Percentiles rank a stretch among this genome's conserved stretches.
These are phyloP conservation scores for Daldinia bambusicola DNA, from an alignment of 495 filamentous ascomycete genomes.

Conservation along the genomic window DNA sequence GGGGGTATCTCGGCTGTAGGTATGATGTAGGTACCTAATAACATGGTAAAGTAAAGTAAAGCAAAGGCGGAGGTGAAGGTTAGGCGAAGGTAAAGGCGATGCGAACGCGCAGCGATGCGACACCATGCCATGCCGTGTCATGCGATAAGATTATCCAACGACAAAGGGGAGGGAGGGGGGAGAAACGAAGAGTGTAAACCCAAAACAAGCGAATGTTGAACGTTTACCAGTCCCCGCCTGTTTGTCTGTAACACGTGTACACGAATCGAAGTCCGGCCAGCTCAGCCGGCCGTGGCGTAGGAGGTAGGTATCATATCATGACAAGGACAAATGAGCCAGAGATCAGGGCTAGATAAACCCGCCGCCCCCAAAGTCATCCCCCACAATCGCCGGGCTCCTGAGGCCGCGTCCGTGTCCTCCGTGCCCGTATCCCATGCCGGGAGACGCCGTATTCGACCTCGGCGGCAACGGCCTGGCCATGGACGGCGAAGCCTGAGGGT, in stretches of 20 bases:
- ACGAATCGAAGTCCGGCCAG: not conserved
- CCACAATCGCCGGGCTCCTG: conserved; percentile 33
- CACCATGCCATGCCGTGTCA: no score
- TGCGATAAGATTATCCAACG: not conserved
- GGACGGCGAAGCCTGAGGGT: conserved; percentile 21
- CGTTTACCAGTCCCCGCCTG: not conserved
- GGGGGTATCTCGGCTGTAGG: conserved; percentile 36
- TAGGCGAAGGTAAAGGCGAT: not conserved
- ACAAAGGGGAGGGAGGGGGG: conserved; percentile 20
- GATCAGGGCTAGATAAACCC: conserved; percentile 33
- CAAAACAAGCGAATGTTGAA: conserved; percentile 19
- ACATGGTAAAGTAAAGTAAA: no score
- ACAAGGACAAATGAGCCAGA: not conserved
- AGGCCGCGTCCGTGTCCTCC: conserved; percentile 8
- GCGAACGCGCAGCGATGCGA: conserved; percentile 11
- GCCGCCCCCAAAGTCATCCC: conserved; percentile 32
- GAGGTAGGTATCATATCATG: not conserved
- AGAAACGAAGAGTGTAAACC: not conserved
- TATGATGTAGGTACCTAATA: not conserved
- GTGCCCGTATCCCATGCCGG: not conserved
- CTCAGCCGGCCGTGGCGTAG: not conserved
- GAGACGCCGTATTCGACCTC: conserved; percentile 28
- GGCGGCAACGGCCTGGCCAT: conserved; percentile 24
- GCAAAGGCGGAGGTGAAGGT: no score
- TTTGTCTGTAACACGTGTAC: not conserved